These are phyloP conservation scores for Nitzschia putrida DNA, from an alignment of 108 stramenopile species.

Conservation along the genomic window DNA sequence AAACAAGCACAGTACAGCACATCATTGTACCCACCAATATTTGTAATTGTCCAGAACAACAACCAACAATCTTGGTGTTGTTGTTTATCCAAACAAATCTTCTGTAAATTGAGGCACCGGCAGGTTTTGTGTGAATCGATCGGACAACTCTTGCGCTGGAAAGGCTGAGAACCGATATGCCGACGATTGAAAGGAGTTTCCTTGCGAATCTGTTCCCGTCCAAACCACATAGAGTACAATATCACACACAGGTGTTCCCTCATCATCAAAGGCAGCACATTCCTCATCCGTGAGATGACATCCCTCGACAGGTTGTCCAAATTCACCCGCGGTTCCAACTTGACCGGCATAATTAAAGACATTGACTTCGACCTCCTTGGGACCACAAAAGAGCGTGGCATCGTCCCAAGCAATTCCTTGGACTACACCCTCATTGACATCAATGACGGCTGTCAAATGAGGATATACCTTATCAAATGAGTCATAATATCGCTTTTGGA, in stretches of 20 bases:
- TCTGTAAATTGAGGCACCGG: neutral
- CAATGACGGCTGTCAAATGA: conserved; percentile 83
- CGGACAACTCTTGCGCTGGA: conserved; percentile 60
- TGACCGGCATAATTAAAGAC: conserved; percentile 80
- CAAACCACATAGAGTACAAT: conserved; percentile 85
- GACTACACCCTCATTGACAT: conserved; percentile 79
- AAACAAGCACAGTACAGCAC: too few species aligned
- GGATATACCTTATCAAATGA: conserved; percentile 57
- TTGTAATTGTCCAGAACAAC: too few species aligned
- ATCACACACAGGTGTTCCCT: conserved; percentile 58
- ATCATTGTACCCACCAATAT: too few species aligned
- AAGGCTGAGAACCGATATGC: conserved; percentile 82
- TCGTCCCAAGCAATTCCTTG: conserved; percentile 90
- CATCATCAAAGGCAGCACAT: conserved; percentile 34
- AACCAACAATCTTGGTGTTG: neutral
- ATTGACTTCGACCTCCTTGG: conserved; percentile 55
- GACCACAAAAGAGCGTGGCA: conserved; percentile 82
- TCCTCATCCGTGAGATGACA: conserved; percentile 56
- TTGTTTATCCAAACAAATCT: neutral
- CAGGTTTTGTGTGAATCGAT: conserved; percentile 41
- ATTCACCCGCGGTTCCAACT: conserved; percentile 10
- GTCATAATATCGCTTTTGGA: conserved; percentile 66
- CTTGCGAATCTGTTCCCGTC: conserved; percentile 86
- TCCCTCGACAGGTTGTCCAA: conserved; percentile 58
- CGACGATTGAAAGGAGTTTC: conserved; percentile 70